Evolutionary conservation across 2,329 filamentous ascomycete species (phyloP), one percentile per base, ranked within the genome.

Genomic region (Aspergillus niger): DNA sequence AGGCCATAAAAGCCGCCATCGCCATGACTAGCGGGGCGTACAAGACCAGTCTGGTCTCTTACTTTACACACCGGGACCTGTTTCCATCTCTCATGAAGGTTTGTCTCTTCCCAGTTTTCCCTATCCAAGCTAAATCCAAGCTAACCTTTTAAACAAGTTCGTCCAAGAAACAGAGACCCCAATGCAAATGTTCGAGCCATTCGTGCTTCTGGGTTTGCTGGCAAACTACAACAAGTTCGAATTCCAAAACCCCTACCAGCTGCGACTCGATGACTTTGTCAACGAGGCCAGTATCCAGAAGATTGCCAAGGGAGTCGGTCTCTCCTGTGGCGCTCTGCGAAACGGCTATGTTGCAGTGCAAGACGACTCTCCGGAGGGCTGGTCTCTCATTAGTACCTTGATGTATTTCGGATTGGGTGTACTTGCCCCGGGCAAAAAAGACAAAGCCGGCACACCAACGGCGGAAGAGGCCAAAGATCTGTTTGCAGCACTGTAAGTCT

Each of bases 211-310:
- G 20, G 94, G 94, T 11, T 83, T 98, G 3, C 81, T 99, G 56
- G 91, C 91, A 65, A 99, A 98, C 78, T 98, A 98, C 83, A 98
- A 99, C 84, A 99, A 98, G 76, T 99, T 99, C 72, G 95, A 99
- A 76, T 94, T 96, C 59, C 93, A 97, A 74, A 99, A 99, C 69
- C 94, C 94, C 0, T 99, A 99, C 70, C 90, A 95, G 69, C 81
- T 96, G 64, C 90, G 94, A 28, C 84, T 99, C 15, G 92, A 94
- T 69, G 93, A 98, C 75, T 98, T 98, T 76, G 92, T 97, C 70
- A 97, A 99, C 72, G 93, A 98, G 72, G 81, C 84, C 0, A 89
- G 90, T 2, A 97, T 98, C 69, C 85, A 89, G 61, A 91, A 91
- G 70, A 91, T 97, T 64, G 87, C 96, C 48, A 82, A 82, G 53